These are phyloP conservation scores for Adansonia gregorii DNA, from an alignment of 441 rosid species.

Conservation along the genomic window DNA sequence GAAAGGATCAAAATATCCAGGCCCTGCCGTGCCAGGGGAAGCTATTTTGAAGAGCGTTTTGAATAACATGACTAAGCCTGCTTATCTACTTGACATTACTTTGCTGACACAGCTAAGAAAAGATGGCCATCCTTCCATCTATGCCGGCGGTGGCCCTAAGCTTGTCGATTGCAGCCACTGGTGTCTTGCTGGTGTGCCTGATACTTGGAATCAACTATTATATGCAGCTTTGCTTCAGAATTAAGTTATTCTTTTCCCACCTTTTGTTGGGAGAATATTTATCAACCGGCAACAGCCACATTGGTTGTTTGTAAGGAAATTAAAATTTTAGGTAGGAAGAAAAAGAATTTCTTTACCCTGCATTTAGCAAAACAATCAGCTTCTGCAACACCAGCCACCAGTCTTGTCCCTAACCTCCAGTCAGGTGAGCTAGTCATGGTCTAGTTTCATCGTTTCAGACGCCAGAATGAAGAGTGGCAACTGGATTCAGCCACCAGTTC, in stretches of 20 bases:
- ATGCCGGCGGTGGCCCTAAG: slow-evolving; percentile 36
- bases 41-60: slow-evolving; percentile 43
- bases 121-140: slow-evolving; percentile 65
- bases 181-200: slow-evolving; percentile 71
- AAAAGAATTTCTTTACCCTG: not conserved
- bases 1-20: slow-evolving; percentile 40
- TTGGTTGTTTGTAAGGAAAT: not conserved
- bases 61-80: slow-evolving; percentile 45
- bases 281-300: not conserved
- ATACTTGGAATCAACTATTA: slow-evolving; percentile 65
- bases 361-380: not conserved
- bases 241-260: not conserved
- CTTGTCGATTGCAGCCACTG: slow-evolving; percentile 64
- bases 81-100: slow-evolving; percentile 50
- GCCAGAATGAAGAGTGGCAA: not conserved
- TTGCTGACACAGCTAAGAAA: slow-evolving; percentile 56
- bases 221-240: slow-evolving; percentile 36
- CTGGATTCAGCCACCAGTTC: not conserved
- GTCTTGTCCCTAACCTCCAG: not conserved
- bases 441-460: not conserved
- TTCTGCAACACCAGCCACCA: not conserved
- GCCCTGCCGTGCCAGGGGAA: slow-evolving; percentile 38
- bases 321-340: not conserved
- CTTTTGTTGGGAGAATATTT: not conserved
- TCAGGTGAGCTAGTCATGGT: not conserved